Evolutionary conservation across 2,329 filamentous ascomycete species (phyloP).

Genomic region (Mycosphaerella sp.): DNA sequence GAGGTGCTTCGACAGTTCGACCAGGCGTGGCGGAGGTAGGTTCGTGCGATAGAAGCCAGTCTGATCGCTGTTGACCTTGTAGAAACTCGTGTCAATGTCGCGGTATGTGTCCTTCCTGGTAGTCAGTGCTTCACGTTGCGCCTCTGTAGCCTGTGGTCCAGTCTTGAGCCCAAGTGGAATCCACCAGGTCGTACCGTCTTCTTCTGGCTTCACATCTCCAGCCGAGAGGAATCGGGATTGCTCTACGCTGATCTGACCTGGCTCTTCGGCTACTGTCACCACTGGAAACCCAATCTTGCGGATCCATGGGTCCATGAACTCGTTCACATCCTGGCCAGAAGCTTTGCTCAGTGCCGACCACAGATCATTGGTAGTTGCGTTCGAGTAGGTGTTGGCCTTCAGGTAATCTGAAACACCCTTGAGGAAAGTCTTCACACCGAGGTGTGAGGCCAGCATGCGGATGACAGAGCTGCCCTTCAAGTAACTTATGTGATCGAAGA

Average conservation of each 20-base stretch:
- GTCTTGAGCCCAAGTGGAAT: constrained; percentile 81
- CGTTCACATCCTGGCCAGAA: constrained; percentile 77
- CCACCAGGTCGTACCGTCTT: constrained; percentile 94
- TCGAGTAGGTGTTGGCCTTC: constrained; percentile 76
- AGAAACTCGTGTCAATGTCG: constrained; percentile 71
- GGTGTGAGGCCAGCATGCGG: constrained; percentile 87
- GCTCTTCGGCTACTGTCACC: constrained; percentile 75
- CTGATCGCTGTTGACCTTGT: constrained; percentile 87
- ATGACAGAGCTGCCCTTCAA: constrained; percentile 94
- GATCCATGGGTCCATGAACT: constrained; percentile 93
- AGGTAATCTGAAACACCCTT: constrained; percentile 86
- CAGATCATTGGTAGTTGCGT: constrained; percentile 85
- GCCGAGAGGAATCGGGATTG: constrained; percentile 88
- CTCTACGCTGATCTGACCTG: constrained; percentile 71
- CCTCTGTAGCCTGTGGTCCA: constrained; percentile 57
- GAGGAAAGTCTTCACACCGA: constrained; percentile 82
- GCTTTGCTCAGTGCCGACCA: constrained; percentile 84
- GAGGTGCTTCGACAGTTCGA: constrained; percentile 70
- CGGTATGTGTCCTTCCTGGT: constrained; percentile 70
- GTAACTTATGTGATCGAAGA: constrained; percentile 96
- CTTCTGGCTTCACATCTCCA: constrained; percentile 83
- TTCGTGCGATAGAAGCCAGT: constrained; percentile 90
- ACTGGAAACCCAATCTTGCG: constrained; percentile 92
- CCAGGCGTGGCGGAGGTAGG: constrained; percentile 77
- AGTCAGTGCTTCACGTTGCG: constrained; percentile 62